Evolutionary conservation across 2,329 filamentous ascomycete species (phyloP).

Genomic region (Alternaria arbusti): DNA sequence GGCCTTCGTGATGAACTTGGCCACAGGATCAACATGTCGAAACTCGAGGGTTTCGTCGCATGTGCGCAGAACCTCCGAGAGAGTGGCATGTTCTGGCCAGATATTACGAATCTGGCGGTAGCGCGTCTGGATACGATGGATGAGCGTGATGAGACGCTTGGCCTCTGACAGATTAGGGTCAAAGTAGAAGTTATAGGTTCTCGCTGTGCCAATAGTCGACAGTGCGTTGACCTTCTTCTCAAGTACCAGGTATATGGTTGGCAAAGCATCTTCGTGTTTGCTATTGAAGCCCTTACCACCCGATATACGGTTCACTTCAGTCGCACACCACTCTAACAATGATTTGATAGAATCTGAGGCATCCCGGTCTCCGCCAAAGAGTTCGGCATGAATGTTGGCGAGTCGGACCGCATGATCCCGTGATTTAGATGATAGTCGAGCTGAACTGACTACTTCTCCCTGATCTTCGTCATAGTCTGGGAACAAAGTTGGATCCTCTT

Average conservation of each 20-base stretch:
- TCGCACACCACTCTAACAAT: constrained; percentile 40
- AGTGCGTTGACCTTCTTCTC: constrained; percentile 62
- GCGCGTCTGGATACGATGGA: constrained; percentile 71
- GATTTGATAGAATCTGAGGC: constrained; percentile 33
- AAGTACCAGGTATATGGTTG: constrained; percentile 70
- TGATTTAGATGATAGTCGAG: constrained; percentile 24
- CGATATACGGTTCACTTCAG: constrained; percentile 35
- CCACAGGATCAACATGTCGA: constrained; percentile 80
- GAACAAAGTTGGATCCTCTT: constrained; percentile 82
- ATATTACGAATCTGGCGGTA: constrained; percentile 72
- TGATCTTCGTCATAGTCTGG: constrained; percentile 72
- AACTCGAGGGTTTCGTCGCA: constrained; percentile 79
- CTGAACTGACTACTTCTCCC: constrained; percentile 32
- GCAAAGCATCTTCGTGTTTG: constrained; percentile 61
- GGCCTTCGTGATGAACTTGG: constrained; percentile 81
- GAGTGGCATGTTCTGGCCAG: constrained; percentile 77
- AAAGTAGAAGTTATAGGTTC: constrained; percentile 84
- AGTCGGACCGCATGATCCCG: constrained; percentile 44
- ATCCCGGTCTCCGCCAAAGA: constrained; percentile 32
- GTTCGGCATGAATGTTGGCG: constrained; percentile 41
- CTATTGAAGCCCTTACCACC: constrained; percentile 33
- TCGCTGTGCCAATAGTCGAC: constrained; percentile 38
- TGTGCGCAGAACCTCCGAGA: constrained; percentile 76
- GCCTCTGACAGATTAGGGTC: constrained; percentile 79
- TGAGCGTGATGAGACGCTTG: constrained; percentile 72